A percentile compares a stretch with the other conserved stretches of the same genome.
phyloP scores from a whole-genome alignment of 306 rosid genomes.

The Neltuma alba region DNA sequence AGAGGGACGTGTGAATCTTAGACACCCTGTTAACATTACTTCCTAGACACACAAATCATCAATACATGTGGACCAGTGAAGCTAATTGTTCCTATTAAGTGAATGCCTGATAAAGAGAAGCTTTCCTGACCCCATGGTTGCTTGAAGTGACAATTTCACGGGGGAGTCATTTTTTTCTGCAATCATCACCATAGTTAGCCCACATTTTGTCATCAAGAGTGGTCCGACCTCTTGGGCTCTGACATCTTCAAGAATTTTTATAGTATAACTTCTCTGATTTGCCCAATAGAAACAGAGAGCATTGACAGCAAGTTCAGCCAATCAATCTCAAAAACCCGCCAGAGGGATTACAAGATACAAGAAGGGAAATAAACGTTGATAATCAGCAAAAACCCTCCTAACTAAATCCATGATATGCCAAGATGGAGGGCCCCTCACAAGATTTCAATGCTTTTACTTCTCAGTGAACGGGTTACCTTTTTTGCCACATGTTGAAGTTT shows the following conservation, averaged over 20 bases:
- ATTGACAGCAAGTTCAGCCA: not conserved
- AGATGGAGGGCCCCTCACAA: not conserved
- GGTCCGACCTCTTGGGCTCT: no score
- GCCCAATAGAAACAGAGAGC: not conserved
- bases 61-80: not conserved
- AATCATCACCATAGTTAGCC: not conserved
- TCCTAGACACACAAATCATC: not conserved
- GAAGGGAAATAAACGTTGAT: not conserved
- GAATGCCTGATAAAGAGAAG: not conserved
- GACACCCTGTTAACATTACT: not conserved
- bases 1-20: not conserved
- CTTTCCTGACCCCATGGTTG: not conserved
- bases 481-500: not conserved
- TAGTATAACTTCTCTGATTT: not conserved
- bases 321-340: not conserved
- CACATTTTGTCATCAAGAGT: not conserved
- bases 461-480: not conserved
- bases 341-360: not conserved
- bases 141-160: not conserved
- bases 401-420: not conserved
- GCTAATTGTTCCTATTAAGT: not conserved
- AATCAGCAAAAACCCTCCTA: not conserved
- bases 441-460: not conserved
- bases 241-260: not conserved
- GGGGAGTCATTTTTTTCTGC: not conserved